Evolutionary conservation across 345 rosid species (phyloP).

Genomic region (Acer negundo): DNA sequence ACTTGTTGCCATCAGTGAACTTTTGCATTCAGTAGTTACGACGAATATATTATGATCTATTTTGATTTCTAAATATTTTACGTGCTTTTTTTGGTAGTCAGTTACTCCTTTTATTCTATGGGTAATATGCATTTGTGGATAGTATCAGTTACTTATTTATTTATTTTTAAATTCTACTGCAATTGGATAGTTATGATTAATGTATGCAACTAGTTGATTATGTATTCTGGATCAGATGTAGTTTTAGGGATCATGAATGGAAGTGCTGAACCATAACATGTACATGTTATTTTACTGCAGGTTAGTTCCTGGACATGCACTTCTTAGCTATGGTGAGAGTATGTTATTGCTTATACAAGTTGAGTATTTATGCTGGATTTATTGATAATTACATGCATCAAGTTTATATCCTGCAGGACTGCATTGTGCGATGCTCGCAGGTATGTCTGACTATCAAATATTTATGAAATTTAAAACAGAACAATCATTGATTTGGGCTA

Average conservation of each 20-base stretch:
- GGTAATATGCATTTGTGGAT: neutral
- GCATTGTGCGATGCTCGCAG: constrained; percentile 88
- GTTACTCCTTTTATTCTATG: neutral
- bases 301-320: constrained; percentile 80
- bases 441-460: constrained; percentile 33
- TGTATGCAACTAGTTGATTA: neutral
- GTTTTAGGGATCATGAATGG: neutral
- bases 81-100: neutral
- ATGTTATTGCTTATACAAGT: constrained; percentile 4
- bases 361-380: constrained; percentile 16
- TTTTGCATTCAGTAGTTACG: neutral
- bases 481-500: neutral
- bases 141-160: no score
- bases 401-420: constrained; percentile 56
- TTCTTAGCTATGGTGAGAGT: constrained; percentile 68
- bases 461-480: neutral
- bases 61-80: neutral
- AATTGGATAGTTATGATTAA: neutral
- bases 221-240: constrained; percentile 1
- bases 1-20: neutral
- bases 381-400: constrained; percentile 18
- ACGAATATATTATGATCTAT: neutral
- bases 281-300: constrained; percentile 39
- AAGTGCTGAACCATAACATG: neutral
- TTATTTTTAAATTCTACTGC: no score